Percentiles rank a stretch among this genome's conserved stretches.
Evolutionary conservation across 768 basidiomycete species (phyloP).

Genomic region (Macrolepiota dolichaula): DNA sequence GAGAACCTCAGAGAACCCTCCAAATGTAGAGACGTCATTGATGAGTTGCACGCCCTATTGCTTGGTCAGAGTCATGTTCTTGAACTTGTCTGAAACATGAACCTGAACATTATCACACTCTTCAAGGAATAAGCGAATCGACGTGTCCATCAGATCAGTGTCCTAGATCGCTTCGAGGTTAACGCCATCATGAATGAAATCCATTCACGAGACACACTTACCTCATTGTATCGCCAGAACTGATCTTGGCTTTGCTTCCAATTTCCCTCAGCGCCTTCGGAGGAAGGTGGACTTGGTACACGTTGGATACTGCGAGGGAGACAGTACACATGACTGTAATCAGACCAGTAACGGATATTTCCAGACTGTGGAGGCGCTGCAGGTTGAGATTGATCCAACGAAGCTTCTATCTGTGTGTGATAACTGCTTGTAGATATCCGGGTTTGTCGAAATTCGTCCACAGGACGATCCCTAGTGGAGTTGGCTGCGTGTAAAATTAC

Average conservation of each 20-base stretch:
- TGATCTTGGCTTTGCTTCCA: constrained; percentile 53
- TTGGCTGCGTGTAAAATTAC: neutral
- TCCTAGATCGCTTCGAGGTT: constrained; percentile 35
- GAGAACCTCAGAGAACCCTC: constrained; percentile 59
- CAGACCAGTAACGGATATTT: constrained; percentile 62
- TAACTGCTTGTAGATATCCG: constrained; percentile 53
- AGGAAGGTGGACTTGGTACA: constrained; percentile 54
- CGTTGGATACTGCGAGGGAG: constrained; percentile 63
- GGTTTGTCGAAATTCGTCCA: constrained; percentile 14
- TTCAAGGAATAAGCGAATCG: constrained; percentile 65
- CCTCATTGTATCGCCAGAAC: constrained; percentile 56
- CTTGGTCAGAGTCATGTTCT: neutral
- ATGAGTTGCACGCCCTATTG: constrained; percentile 67
- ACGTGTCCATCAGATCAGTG: constrained; percentile 63
- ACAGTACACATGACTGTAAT: constrained; percentile 63
- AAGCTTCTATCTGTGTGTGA: constrained; percentile 37
- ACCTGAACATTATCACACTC: constrained; percentile 78
- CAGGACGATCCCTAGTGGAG: constrained; percentile 10
- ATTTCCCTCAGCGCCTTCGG: constrained; percentile 50
- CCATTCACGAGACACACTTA: constrained; percentile 22
- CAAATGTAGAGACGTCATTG: constrained; percentile 60
- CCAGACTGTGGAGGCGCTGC: constrained; percentile 16
- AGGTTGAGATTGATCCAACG: neutral
- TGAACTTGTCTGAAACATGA: neutral
- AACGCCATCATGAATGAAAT: neutral